Percentiles rank a stretch among this genome's conserved stretches.
phyloP scores from a whole-genome alignment of 352 stramenopile species.

The Aphanomyces stellatus region DNA sequence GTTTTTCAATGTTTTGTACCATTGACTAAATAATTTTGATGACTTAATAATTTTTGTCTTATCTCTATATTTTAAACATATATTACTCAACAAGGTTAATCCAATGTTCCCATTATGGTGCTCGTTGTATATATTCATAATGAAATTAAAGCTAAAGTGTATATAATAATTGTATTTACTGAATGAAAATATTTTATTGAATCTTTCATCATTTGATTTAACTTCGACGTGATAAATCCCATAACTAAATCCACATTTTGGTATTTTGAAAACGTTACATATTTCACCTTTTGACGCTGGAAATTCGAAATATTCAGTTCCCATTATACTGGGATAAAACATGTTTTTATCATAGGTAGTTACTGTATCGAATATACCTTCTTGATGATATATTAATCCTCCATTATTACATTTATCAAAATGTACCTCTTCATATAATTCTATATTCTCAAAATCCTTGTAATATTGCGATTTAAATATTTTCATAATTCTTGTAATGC shows the following conservation, averaged over 20 bases:
- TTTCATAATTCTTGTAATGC: not conserved
- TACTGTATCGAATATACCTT: too few species aligned
- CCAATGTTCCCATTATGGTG: not conserved
- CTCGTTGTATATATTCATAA: not conserved
- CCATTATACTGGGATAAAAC: constrained; percentile 4
- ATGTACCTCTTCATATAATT: too few species aligned
- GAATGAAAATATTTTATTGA: not conserved
- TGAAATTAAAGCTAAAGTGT: not conserved
- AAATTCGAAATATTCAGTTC: not conserved
- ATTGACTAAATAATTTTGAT: not conserved
- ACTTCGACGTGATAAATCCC: not conserved
- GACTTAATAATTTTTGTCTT: not conserved
- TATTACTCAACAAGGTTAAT: constrained; percentile 4
- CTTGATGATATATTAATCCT: too few species aligned
- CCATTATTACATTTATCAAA: too few species aligned
- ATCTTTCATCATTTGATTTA: constrained; percentile 4
- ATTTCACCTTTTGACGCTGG: not conserved
- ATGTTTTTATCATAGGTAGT: constrained; percentile 3
- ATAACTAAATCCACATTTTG: not conserved
- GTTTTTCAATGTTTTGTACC: not conserved
- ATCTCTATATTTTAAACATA: constrained; percentile 1
- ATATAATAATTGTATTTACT: not conserved
- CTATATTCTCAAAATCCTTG: too few species aligned
- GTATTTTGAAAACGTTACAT: constrained; percentile 7
- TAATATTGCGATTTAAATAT: not conserved